Evolutionary conservation across 1,284 basidiomycete genomes (phyloP).

Genomic region (Papiliotrema flavescens): DNA sequence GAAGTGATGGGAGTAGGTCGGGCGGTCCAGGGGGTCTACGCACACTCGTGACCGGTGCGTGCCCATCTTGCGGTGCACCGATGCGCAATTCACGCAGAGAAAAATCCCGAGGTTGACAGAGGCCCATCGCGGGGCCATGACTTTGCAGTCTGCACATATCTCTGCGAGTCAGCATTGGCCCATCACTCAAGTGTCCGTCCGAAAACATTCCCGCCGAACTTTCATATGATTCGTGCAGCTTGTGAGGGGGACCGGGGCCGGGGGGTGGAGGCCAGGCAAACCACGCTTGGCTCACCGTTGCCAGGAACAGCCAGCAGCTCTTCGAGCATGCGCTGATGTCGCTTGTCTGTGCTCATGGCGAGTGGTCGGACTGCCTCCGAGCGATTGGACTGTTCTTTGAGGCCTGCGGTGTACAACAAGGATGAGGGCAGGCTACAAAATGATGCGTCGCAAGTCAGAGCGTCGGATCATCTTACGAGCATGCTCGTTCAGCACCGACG

Average conservation of each 20-base stretch:
- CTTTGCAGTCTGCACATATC: constrained; percentile 46
- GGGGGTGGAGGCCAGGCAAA: neutral
- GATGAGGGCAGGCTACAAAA: too few species aligned
- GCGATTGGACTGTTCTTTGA: too few species aligned
- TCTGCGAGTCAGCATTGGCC: constrained; percentile 23
- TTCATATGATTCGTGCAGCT: neutral
- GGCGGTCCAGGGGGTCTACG: constrained; percentile 5
- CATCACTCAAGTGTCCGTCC: neutral
- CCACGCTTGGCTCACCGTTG: constrained; percentile 41
- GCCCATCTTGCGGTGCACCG: constrained; percentile 45
- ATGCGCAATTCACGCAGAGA: constrained; percentile 42
- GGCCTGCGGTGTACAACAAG: too few species aligned
- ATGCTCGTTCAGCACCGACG: too few species aligned
- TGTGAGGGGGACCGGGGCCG: neutral
- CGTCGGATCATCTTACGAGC: too few species aligned
- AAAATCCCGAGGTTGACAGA: constrained; percentile 45
- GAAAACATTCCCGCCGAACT: neutral
- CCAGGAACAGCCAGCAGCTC: constrained; percentile 42
- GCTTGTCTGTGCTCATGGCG: constrained; percentile 18
- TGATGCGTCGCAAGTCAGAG: too few species aligned
- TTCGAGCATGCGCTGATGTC: constrained; percentile 45
- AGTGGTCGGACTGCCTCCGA: too few species aligned
- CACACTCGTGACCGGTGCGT: constrained; percentile 48
- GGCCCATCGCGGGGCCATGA: constrained; percentile 45
- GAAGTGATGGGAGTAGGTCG: neutral